A percentile compares a stretch with the other conserved stretches of the same genome.
These are phyloP conservation scores for Chlorella sp. DNA, from an alignment of 139 green algal genomes.

Conservation along the genomic window DNA sequence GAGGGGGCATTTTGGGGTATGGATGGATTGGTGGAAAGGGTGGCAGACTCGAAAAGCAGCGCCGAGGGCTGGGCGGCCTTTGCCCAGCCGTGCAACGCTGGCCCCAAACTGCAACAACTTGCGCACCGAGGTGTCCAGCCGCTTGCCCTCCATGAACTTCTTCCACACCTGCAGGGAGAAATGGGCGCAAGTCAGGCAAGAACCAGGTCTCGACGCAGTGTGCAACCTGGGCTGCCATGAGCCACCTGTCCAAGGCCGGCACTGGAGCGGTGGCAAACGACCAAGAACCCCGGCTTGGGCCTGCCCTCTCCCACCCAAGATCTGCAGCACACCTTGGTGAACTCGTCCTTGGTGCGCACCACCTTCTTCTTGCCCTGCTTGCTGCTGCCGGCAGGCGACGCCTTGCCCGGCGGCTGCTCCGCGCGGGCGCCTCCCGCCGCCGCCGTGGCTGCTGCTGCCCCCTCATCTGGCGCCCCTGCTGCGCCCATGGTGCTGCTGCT, in stretches of 20 bases:
- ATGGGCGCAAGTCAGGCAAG: too few species aligned
- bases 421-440: background rate
- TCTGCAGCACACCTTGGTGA: background rate
- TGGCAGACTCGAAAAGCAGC: background rate
- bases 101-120: background rate
- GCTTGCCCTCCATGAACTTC: conserved; percentile 5
- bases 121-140: conserved; percentile 18
- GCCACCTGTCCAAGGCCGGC: too few species aligned
- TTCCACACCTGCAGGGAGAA: conserved; percentile 17
- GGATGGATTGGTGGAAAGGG: background rate
- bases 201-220: too few species aligned
- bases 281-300: too few species aligned
- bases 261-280: too few species aligned
- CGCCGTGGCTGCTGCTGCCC: background rate
- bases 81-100: too few species aligned
- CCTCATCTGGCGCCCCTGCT: background rate
- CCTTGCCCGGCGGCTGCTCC: background rate
- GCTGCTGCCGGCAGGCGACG: too few species aligned
- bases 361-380: background rate
- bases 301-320: too few species aligned
- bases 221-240: too few species aligned
- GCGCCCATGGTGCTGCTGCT: too few species aligned
- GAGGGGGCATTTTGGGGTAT: background rate
- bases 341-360: background rate
- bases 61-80: too few species aligned